phyloP scores from a whole-genome alignment of 441 rosid genomes.

The Arabidopsis hybrid region DNA sequence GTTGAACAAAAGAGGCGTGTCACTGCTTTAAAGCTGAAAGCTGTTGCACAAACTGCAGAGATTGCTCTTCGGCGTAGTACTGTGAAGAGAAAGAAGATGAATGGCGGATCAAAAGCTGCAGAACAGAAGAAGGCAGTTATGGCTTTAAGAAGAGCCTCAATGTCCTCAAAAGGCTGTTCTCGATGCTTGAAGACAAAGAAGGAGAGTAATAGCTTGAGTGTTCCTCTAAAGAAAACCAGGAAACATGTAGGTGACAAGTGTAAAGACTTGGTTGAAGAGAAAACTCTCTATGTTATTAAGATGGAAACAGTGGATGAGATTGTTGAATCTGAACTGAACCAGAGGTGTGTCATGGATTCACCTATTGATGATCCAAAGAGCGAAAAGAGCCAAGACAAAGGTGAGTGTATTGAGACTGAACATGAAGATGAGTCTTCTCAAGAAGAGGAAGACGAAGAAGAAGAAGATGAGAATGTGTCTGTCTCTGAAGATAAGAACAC shows the following conservation, averaged over 20 bases:
- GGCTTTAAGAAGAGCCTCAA: constrained; percentile 43
- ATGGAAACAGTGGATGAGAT: constrained; percentile 54
- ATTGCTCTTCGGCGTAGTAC: constrained; percentile 38
- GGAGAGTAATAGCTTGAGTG: constrained; percentile 47
- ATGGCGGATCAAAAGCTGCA: not conserved
- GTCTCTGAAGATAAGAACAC: constrained; percentile 37
- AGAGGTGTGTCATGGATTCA: constrained; percentile 46
- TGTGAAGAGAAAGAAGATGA: constrained; percentile 39
- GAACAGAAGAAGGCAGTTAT: constrained; percentile 46
- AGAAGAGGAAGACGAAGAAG: constrained; percentile 40
- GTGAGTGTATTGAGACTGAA: constrained; percentile 50
- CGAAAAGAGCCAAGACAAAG: constrained; percentile 48
- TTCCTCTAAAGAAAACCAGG: constrained; percentile 41
- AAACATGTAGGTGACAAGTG: constrained; percentile 35
- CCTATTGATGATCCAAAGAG: constrained; percentile 43
- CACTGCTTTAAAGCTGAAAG: constrained; percentile 47
- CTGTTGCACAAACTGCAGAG: constrained; percentile 46
- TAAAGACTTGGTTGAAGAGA: constrained; percentile 55
- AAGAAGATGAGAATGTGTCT: constrained; percentile 15
- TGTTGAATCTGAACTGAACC: constrained; percentile 54
- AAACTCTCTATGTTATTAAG: constrained; percentile 66
- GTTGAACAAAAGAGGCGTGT: constrained; percentile 41
- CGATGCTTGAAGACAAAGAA: constrained; percentile 46
- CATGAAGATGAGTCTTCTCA: constrained; percentile 52
- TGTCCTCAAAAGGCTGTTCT: constrained; percentile 49